Conservation (phyloP, 192 early-diverging fungal genomes). For the Paraglomus brasilianum region DNA sequence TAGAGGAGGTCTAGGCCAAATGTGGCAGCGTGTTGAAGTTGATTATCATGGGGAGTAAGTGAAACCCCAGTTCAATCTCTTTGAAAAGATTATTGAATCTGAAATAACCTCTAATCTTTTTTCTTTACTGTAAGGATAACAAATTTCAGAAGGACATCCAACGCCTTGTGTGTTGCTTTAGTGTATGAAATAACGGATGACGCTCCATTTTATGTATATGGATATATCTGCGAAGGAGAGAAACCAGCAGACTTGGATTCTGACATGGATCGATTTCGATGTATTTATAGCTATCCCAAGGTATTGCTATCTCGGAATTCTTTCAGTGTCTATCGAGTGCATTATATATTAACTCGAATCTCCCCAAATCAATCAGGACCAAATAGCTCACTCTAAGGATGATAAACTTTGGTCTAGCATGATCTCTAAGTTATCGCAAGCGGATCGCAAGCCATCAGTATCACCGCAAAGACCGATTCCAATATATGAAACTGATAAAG, state of each 20-base stretch:
- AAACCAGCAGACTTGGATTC: conserved; percentile 44
- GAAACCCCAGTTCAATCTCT: neutral
- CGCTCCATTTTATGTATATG: conserved; percentile 40
- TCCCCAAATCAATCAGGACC: conserved; percentile 24
- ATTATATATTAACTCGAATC: neutral
- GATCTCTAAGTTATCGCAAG: conserved; percentile 45
- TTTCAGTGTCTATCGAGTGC: neutral
- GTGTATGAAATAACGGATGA: conserved; percentile 42
- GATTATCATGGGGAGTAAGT: conserved; percentile 43
- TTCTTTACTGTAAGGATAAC: conserved; percentile 28
- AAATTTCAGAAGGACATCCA: conserved; percentile 33
- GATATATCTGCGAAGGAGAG: conserved; percentile 39
- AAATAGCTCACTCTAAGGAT: too few relatives aligned
- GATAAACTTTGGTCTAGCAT: conserved; percentile 44
- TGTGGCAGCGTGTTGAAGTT: conserved; percentile 42
- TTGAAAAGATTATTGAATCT: neutral
- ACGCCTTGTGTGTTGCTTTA: conserved; percentile 37
- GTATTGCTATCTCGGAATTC: conserved; percentile 14
- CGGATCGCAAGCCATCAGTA: conserved; percentile 29
- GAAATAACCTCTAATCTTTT: neutral
- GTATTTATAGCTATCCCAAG: conserved; percentile 45
- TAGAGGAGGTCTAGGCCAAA: conserved; percentile 31
- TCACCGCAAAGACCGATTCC: conserved; percentile 28
- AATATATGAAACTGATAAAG: conserved; percentile 43
- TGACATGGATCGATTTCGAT: too few relatives aligned